phyloP scores from a whole-genome alignment of 768 basidiomycete species.

The Mycena haematopus region DNA sequence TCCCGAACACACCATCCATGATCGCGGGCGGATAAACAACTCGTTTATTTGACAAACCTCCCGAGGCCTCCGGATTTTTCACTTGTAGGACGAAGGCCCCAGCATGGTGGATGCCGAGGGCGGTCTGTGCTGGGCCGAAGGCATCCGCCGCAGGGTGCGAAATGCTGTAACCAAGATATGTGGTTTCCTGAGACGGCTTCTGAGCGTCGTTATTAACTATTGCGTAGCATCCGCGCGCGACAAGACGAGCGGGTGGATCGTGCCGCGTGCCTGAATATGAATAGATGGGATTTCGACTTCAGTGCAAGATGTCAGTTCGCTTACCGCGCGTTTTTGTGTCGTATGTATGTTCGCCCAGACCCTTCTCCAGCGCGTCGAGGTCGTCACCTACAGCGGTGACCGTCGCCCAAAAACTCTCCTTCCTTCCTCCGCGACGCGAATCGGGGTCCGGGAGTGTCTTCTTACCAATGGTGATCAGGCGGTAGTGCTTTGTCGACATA shows the following conservation, averaged over 20 bases:
- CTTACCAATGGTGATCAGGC: constrained; percentile 61
- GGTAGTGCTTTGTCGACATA: constrained; percentile 51
- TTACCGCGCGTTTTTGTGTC: constrained; percentile 68
- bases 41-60: constrained; percentile 39
- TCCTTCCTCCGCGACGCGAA: constrained; percentile 39
- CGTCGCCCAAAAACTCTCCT: constrained; percentile 59
- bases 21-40: constrained; percentile 55
- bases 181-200: constrained; percentile 52
- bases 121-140: constrained; percentile 60
- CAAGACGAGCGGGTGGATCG: constrained; percentile 57
- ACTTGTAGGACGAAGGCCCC: constrained; percentile 66
- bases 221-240: constrained; percentile 64
- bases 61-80: constrained; percentile 63
- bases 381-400: constrained; percentile 60
- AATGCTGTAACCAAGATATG: constrained; percentile 64
- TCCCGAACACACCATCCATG: constrained; percentile 56
- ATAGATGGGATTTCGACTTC: background rate
- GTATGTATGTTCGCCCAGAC: constrained; percentile 57
- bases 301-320: background rate
- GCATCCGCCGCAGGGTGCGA: constrained; percentile 55
- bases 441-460: constrained; percentile 62
- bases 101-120: constrained; percentile 57
- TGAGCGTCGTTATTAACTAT: constrained; percentile 57
- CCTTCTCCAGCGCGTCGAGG: constrained; percentile 51
- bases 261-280: constrained; percentile 50